These are phyloP conservation scores for Myxozyma neotropica DNA, from an alignment of 805 yeast species.

Conservation along the genomic window DNA sequence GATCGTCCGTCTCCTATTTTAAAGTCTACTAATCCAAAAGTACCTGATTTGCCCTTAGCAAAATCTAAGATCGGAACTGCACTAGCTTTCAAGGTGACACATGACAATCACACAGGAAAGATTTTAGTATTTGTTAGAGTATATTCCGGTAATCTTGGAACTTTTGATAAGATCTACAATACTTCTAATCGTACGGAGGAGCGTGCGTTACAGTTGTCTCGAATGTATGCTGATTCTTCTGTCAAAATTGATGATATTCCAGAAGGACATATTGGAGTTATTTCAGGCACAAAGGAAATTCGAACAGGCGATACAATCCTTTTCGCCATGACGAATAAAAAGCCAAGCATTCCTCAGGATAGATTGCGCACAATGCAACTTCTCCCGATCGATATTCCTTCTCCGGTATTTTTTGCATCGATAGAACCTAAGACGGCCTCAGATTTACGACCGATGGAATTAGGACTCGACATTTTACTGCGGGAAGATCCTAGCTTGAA, in stretches of 20 bases:
- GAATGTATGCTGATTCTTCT: slow-evolving; percentile 88
- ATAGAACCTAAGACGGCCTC: slow-evolving; percentile 83
- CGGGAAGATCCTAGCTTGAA: slow-evolving; percentile 89
- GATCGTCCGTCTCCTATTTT: slow-evolving; percentile 51
- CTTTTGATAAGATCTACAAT: slow-evolving; percentile 65
- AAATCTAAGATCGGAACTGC: slow-evolving; percentile 50
- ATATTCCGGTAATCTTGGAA: slow-evolving; percentile 73
- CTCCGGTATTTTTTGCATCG: slow-evolving; percentile 86
- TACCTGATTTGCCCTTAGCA: slow-evolving; percentile 1
- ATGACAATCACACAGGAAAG: slow-evolving; percentile 76
- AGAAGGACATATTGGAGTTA: slow-evolving; percentile 89
- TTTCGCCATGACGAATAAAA: slow-evolving; percentile 44
- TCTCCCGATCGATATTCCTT: slow-evolving; percentile 82
- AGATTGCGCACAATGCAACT: slow-evolving; percentile 42
- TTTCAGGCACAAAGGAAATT: slow-evolving; percentile 70
- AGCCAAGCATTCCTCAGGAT: neutral
- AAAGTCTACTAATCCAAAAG: slow-evolving; percentile 4
- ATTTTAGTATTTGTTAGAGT: slow-evolving; percentile 84
- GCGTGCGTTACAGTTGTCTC: slow-evolving; percentile 65
- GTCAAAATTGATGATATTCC: slow-evolving; percentile 64
- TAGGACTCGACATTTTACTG: slow-evolving; percentile 64
- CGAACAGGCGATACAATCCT: slow-evolving; percentile 89
- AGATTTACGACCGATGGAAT: slow-evolving; percentile 72
- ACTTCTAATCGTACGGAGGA: slow-evolving; percentile 70
- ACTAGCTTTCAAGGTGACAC: slow-evolving; percentile 86